Percentiles rank a stretch among this genome's conserved stretches.
These are phyloP conservation scores for Collybia nuda DNA, from an alignment of 768 basidiomycete species.

Conservation along the genomic window DNA sequence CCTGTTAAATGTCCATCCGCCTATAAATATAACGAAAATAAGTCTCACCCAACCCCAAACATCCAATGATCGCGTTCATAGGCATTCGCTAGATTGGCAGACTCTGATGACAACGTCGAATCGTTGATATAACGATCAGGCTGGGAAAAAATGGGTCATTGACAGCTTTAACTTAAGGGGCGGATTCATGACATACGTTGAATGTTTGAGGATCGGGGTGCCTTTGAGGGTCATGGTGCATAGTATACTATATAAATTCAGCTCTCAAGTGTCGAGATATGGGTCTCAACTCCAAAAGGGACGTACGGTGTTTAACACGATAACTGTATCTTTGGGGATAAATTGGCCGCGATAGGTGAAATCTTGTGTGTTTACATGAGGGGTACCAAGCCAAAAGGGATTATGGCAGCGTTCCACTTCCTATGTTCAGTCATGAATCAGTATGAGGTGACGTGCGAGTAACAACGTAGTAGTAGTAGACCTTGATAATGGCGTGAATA, in stretches of 20 bases:
- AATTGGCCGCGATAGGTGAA: constrained; percentile 5
- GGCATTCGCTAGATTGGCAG: constrained; percentile 39
- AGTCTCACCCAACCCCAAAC: constrained; percentile 44
- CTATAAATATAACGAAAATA: background rate
- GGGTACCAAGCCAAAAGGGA: constrained; percentile 2
- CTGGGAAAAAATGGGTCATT: constrained; percentile 11
- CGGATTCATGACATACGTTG: constrained; percentile 16
- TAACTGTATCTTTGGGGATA: constrained; percentile 37
- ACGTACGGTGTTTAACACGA: constrained; percentile 37
- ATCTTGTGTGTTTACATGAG: constrained; percentile 5
- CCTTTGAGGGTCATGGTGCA: constrained; percentile 34
- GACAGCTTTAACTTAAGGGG: background rate
- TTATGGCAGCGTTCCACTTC: constrained; percentile 4
- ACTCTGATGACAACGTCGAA: constrained; percentile 35
- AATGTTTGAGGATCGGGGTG: constrained; percentile 39
- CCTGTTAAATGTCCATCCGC: background rate
- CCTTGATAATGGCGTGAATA: constrained; percentile 15
- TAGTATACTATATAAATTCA: constrained; percentile 26
- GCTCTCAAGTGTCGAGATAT: constrained; percentile 9
- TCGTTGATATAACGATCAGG: constrained; percentile 48
- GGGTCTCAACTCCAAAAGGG: background rate
- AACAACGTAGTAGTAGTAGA: background rate
- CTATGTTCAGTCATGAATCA: background rate
- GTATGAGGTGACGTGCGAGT: background rate
- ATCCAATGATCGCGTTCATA: constrained; percentile 50